Conservation (phyloP, 306 rosid genomes). For the Begonia fuchsioides region DNA sequence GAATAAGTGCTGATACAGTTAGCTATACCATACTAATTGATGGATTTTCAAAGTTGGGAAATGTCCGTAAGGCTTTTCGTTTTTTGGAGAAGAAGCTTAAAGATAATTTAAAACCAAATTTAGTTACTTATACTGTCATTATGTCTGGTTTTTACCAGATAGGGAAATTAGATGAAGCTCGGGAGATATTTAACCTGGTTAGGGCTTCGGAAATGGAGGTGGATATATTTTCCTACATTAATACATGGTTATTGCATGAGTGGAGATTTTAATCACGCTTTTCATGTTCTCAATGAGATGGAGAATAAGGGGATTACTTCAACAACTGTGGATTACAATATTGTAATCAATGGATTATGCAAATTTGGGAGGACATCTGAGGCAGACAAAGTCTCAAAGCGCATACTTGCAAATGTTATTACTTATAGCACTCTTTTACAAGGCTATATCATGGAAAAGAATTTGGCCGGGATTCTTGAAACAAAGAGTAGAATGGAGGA, state of each 20-base stretch:
- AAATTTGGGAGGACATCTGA: constrained; percentile 54
- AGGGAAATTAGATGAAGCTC: constrained; percentile 62
- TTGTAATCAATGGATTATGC: constrained; percentile 52
- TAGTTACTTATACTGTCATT: constrained; percentile 58
- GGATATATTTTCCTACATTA: constrained; percentile 68
- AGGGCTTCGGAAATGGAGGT: constrained; percentile 34
- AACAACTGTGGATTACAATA: constrained; percentile 58
- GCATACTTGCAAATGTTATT: constrained; percentile 42
- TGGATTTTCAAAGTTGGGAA: constrained; percentile 63
- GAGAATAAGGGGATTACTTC: constrained; percentile 49
- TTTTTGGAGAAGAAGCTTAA: constrained; percentile 51
- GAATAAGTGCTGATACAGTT: constrained; percentile 38
- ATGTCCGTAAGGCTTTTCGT: constrained; percentile 48
- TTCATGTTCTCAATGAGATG: constrained; percentile 57
- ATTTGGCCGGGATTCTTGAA: constrained; percentile 41
- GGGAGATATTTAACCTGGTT: constrained; percentile 33
- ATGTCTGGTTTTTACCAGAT: constrained; percentile 54
- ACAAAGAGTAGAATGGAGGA: constrained; percentile 56
- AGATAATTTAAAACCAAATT: constrained; percentile 43
- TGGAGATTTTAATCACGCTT: constrained; percentile 51
- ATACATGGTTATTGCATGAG: constrained; percentile 42
- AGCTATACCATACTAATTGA: constrained; percentile 47
- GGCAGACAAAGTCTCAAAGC: constrained; percentile 52
- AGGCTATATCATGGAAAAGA: constrained; percentile 55
- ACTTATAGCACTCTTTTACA: constrained; percentile 64